Evolutionary conservation across 78 protist genomes (phyloP), one percentile per base, ranked within the genome.

Genomic region (Dictyostelium discoideum): DNA sequence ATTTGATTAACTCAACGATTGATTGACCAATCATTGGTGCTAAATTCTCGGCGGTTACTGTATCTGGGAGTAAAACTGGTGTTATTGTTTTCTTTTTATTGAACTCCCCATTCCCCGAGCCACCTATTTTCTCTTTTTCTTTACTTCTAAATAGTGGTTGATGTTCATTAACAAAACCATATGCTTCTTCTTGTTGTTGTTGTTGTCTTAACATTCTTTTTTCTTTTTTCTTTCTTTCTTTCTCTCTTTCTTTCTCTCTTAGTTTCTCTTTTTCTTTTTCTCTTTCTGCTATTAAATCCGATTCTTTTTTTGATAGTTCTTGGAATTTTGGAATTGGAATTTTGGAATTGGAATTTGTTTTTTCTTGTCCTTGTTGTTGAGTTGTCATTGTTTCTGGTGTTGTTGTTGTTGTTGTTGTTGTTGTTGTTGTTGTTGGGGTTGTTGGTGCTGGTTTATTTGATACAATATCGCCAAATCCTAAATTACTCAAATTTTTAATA

Each of bases 401-500:
- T 46, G 37, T 39, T 72, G 92, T n/a, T 46, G 84, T 48, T 44
- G 67, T 26, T 44, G 82, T 85, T 18, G 44, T 46, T 72, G 92
- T 42, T 85, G 92, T 72, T 69, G 90, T 85, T 85, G 84, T 18
- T 32, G 92, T 32, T 26, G 92, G 54, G 29, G 72, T 26, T 50
- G 77, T 7, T 50, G 74, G 69, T 69, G 89, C 20, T 73, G 40
- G 18, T 8, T 13, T 10, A 72, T 8, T 29, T 39, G 37, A 79
- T 79, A 9, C 20, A 37, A 37, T 26, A 74, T 18, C 14, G 5
- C 81, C 46, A 32, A 74, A 74, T 3, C 77, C 77, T 69, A 69
- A 26, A 11, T 69, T 69, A 13, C 77, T 69, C 77, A 69, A 60
- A 6, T 60, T 60, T 60, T 60, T 16, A 20, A 60, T 10, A 10